Evolutionary conservation across 2,329 filamentous ascomycete genomes (phyloP).

Genomic region (Trichothecium roseum): DNA sequence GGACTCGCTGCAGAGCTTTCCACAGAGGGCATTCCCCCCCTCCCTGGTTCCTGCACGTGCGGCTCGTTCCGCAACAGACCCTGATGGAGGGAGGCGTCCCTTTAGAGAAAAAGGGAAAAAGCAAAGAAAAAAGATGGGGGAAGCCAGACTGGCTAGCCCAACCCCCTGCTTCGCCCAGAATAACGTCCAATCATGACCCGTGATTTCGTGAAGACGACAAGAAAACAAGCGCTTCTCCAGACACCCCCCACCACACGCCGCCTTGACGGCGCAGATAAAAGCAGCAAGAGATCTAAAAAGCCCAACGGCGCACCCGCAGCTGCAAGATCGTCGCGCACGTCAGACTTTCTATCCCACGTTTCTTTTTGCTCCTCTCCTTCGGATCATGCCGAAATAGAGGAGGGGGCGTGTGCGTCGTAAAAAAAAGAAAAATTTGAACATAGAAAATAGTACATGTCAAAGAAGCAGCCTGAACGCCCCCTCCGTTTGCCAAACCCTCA

Average conservation of each 20-base stretch:
- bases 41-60: too few relatives aligned
- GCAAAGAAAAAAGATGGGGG: too few relatives aligned
- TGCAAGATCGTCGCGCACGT: conserved; percentile 6
- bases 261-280: conserved; percentile 3
- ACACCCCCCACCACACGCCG: conserved; percentile 1
- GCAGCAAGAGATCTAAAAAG: conserved; percentile 8
- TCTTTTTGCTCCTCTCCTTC: conserved; percentile 1
- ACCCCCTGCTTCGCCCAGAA: not conserved
- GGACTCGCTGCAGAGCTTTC: too few relatives aligned
- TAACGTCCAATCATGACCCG: conserved; percentile 6
- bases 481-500: too few relatives aligned
- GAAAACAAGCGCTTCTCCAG: too few relatives aligned
- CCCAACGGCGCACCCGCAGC: conserved; percentile 1
- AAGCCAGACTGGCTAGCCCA: too few relatives aligned
- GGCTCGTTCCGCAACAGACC: too few relatives aligned
- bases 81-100: too few relatives aligned
- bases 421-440: conserved; percentile 1
- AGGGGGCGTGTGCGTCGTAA: conserved; percentile 4
- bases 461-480: not conserved
- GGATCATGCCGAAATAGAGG: conserved; percentile 6
- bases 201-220: conserved; percentile 5
- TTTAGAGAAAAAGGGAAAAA: too few relatives aligned
- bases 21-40: too few relatives aligned
- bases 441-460: conserved; percentile 1
- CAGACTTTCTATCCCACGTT: not conserved